phyloP scores from a whole-genome alignment of 192 early-diverging fungal genomes.

The Coemansia sp. region DNA sequence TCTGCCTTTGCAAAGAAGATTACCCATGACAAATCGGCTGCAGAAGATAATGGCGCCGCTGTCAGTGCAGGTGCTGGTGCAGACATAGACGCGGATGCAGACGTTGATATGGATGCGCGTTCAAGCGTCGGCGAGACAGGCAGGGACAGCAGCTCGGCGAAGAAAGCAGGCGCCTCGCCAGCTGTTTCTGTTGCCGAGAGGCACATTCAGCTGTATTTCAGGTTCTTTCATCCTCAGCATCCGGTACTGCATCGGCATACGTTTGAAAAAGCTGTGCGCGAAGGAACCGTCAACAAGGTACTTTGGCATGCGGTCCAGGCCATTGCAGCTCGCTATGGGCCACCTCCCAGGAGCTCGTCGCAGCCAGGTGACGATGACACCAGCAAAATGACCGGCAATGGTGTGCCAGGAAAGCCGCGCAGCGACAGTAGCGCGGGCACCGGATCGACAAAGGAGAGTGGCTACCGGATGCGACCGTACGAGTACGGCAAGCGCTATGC shows the following conservation, averaged over 20 bases:
- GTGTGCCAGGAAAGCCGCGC: background rate
- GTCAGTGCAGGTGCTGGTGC: background rate
- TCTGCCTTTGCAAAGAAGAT: background rate
- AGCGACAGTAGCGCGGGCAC: slow-evolving; percentile 6
- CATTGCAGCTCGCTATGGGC: slow-evolving; percentile 49
- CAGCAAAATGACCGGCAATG: slow-evolving; percentile 7
- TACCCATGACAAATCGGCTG: background rate
- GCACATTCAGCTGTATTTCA: slow-evolving; percentile 38
- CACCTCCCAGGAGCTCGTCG: slow-evolving; percentile 7
- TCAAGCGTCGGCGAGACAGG: background rate
- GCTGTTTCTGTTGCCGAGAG: slow-evolving; percentile 17
- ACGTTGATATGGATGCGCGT: background rate
- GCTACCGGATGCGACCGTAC: slow-evolving; percentile 15
- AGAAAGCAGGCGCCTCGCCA: background rate
- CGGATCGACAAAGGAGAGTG: background rate
- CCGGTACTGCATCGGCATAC: slow-evolving; percentile 53
- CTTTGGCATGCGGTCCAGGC: slow-evolving; percentile 53
- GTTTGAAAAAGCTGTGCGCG: slow-evolving; percentile 39
- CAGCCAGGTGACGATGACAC: background rate
- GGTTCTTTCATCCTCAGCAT: slow-evolving; percentile 49
- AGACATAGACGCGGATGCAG: background rate
- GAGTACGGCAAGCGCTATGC: slow-evolving; percentile 42
- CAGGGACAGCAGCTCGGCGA: background rate
- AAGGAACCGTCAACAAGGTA: slow-evolving; percentile 34
- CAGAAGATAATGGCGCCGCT: background rate